Conservation (phyloP, 2,329 filamentous ascomycete genomes). For the Aspergillus hortae region DNA sequence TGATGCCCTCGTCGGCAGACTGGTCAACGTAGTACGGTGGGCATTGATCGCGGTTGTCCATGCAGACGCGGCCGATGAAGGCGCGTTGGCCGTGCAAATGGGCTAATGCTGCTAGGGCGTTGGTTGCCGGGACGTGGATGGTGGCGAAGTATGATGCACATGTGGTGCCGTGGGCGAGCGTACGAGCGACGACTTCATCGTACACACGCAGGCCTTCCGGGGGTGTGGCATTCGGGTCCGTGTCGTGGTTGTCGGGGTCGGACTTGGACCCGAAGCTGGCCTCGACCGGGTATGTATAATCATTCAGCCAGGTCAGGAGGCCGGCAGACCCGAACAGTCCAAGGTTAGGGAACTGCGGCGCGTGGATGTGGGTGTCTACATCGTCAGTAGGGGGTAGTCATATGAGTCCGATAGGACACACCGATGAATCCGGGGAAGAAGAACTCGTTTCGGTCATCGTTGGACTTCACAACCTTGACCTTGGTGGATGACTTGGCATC, state of each 20-base stretch:
- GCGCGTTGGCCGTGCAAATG: conserved; percentile 77
- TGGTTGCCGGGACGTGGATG: conserved; percentile 81
- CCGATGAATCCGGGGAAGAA: conserved; percentile 49
- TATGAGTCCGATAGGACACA: conserved; percentile 17
- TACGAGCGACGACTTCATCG: conserved; percentile 70
- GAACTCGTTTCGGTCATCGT: conserved; percentile 41
- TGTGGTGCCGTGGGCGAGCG: conserved; percentile 85
- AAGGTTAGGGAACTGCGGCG: conserved; percentile 88
- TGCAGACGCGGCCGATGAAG: conserved; percentile 90
- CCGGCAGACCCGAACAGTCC: conserved; percentile 93
- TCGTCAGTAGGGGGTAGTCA: neutral
- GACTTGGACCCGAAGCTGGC: conserved; percentile 54
- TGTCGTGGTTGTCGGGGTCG: conserved; percentile 22
- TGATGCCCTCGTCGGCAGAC: conserved; percentile 55
- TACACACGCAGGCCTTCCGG: conserved; percentile 54
- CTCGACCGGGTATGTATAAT: conserved; percentile 93
- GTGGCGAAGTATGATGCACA: conserved; percentile 95
- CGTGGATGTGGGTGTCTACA: conserved; percentile 90
- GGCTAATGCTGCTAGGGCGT: conserved; percentile 82
- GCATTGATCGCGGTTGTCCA: conserved; percentile 67
- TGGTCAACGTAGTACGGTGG: conserved; percentile 79
- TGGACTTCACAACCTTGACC: conserved; percentile 34
- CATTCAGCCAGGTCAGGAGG: conserved; percentile 88
- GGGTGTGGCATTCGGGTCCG: conserved; percentile 17
- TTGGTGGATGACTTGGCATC: conserved; percentile 10